Evolutionary conservation across 441 rosid species (phyloP).

Genomic region (Euphorbia neoarborescens): DNA sequence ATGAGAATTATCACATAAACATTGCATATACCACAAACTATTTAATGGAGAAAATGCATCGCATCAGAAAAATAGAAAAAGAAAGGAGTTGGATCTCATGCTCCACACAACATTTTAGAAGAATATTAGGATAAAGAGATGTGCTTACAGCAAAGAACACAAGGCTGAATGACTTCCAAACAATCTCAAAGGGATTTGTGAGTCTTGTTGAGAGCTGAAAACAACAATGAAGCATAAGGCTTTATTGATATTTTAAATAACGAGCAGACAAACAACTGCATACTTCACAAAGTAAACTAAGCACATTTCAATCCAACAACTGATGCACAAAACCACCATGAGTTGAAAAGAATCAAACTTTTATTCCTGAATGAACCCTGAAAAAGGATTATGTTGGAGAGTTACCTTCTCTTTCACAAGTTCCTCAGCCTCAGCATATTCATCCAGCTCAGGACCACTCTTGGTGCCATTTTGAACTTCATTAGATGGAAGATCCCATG

Average conservation of each 20-base stretch:
- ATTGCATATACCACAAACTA: neutral
- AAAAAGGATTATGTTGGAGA: neutral
- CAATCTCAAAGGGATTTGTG: slow-evolving; percentile 74
- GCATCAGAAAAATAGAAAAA: neutral
- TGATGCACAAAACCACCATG: neutral
- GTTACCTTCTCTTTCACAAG: slow-evolving; percentile 83
- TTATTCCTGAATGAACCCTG: neutral
- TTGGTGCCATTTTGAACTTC: slow-evolving; percentile 45
- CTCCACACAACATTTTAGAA: neutral
- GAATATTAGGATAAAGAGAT: slow-evolving; percentile 13
- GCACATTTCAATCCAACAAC: neutral
- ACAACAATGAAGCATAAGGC: slow-evolving; percentile 7
- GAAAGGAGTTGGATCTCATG: neutral
- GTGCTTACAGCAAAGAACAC: slow-evolving; percentile 85
- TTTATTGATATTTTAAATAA: neutral
- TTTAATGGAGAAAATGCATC: slow-evolving; percentile 9
- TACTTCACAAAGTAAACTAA: slow-evolving; percentile 3
- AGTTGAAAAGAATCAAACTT: neutral
- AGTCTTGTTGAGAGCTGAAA: slow-evolving; percentile 62
- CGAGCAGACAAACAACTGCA: neutral
- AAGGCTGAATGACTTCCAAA: slow-evolving; percentile 94
- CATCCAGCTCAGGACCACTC: slow-evolving; percentile 60
- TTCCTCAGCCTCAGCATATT: slow-evolving; percentile 82
- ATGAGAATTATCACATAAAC: neutral
- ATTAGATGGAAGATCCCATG: slow-evolving; percentile 79